Percentiles rank a stretch among this genome's conserved stretches.
phyloP scores from a whole-genome alignment of 2,329 filamentous ascomycete species.

The Exophiala sp. region DNA sequence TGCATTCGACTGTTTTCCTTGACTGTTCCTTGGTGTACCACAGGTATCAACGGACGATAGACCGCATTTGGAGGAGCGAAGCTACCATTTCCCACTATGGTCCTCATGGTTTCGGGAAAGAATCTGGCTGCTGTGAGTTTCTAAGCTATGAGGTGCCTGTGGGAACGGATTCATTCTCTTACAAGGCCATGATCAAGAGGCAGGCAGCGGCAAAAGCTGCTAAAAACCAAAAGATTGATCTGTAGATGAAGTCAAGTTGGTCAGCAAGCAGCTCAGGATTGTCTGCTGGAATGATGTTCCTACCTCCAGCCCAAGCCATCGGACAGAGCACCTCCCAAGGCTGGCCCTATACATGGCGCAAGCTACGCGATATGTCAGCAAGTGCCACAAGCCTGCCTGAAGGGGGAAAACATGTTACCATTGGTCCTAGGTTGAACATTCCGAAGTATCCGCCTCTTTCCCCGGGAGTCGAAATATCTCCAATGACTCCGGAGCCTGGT shows the following conservation, averaged over 20 bases:
- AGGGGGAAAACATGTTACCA: conserved; percentile 19
- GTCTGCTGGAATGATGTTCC: background rate
- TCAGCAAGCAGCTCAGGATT: background rate
- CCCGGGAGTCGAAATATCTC: conserved; percentile 38
- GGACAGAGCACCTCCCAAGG: conserved; percentile 39
- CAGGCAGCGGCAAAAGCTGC: conserved; percentile 34
- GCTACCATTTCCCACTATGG: conserved; percentile 34
- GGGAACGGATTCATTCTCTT: background rate
- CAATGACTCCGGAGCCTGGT: conserved; percentile 36
- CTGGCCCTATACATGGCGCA: conserved; percentile 43
- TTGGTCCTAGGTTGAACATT: conserved; percentile 35
- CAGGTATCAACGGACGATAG: background rate
- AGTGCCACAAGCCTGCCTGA: background rate
- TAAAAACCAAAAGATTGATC: conserved; percentile 42
- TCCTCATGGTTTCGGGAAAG: conserved; percentile 38
- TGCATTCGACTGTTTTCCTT: background rate
- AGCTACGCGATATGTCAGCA: conserved; percentile 33
- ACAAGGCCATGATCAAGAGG: conserved; percentile 31
- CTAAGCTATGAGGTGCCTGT: too few relatives aligned
- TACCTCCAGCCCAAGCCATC: conserved; percentile 36
- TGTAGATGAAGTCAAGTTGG: background rate
- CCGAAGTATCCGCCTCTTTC: conserved; percentile 47
- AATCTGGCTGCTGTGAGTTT: conserved; percentile 25
- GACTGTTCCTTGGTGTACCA: background rate
- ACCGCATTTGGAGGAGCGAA: conserved; percentile 21